Conservation (phyloP, 2,329 filamentous ascomycete genomes). For the Ceratocystis eucalypticola region DNA sequence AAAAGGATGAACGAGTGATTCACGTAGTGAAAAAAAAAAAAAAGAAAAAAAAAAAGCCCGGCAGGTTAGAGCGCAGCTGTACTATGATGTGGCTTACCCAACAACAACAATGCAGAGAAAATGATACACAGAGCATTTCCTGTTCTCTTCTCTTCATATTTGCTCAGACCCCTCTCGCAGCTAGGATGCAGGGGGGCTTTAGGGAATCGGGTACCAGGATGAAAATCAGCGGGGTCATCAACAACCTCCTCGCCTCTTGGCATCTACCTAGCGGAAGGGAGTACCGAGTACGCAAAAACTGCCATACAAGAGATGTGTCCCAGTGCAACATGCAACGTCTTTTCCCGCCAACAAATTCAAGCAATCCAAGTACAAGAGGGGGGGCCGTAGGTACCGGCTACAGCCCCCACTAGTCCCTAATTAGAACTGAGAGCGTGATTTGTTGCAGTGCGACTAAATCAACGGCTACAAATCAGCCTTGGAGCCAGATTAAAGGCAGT, state of each 20-base stretch:
- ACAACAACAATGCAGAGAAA: not conserved
- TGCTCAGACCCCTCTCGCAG: conserved; percentile 5
- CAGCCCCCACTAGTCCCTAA: not conserved
- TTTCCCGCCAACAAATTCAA: not conserved
- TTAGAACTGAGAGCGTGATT: not conserved
- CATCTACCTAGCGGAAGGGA: not conserved
- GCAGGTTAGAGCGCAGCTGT: not conserved
- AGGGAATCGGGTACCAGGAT: not conserved
- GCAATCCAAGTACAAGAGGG: not conserved
- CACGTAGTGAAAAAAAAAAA: not conserved
- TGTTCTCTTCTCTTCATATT: not conserved
- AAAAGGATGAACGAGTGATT: not conserved
- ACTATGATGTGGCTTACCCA: not conserved
- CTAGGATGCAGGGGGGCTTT: not conserved
- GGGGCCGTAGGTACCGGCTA: not conserved
- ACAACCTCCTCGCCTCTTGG: not conserved
- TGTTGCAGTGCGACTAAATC: not conserved
- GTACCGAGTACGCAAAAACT: not conserved
- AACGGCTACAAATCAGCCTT: not conserved
- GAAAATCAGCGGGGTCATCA: not conserved
- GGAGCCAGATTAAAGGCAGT: not conserved
- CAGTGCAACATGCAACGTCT: not conserved
- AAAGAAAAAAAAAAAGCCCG: not conserved
- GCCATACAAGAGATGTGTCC: not conserved
- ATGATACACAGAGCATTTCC: not conserved